Base-by-base conservation (phyloP, 78 protist genomes). In the Dictyostelium firmibasis region DNA sequence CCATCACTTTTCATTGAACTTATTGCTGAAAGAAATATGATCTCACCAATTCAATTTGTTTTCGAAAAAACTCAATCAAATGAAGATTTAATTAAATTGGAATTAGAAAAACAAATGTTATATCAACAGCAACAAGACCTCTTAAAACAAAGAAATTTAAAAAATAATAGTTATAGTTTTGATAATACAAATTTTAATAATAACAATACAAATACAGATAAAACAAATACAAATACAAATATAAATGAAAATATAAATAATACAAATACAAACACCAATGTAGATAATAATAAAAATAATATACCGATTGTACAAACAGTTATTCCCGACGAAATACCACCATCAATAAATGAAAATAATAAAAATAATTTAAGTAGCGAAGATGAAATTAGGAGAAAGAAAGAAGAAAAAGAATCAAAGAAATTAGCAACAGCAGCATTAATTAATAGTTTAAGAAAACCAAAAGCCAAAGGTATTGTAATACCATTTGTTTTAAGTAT, bases 401-500 rank as follows among this genome's bases (percentile, higher is more conserved):
- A 57, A 77, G 83, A 77, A 41, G 50, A n/a, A 31, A 35, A 77
- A 77, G 60, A 77, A 41, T 27, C n/a, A 77, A 77, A 77, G 60
- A 43, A 77, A 77, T 77, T 43, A n/a, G 83, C 60, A 31, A 35
- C 33, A 77, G 83, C 50, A 41, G 83, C 92, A 25, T 35, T 69
- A 38, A 25, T 81, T 41, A 38, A 36, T n/a, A 78, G 75, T 29
- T 78, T 89, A 60, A 84, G 50, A 41, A 89, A 89, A 81, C 94
- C 94, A 69, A 89, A 89, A 35, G 57, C 83, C 2, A 89, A 89
- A 27, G 94, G 94, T 50, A 89, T 89, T 70, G 70, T 89, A 20
- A 89, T 89, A 7, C 94, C 94, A 62, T 89, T 89, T 81, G 94
- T 89, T 4, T 50, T 89, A 2, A 38, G 82, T 20, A 35, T 89